Conservation (phyloP, 805 yeast genomes). For the Wickerhamomyces pijperi region DNA sequence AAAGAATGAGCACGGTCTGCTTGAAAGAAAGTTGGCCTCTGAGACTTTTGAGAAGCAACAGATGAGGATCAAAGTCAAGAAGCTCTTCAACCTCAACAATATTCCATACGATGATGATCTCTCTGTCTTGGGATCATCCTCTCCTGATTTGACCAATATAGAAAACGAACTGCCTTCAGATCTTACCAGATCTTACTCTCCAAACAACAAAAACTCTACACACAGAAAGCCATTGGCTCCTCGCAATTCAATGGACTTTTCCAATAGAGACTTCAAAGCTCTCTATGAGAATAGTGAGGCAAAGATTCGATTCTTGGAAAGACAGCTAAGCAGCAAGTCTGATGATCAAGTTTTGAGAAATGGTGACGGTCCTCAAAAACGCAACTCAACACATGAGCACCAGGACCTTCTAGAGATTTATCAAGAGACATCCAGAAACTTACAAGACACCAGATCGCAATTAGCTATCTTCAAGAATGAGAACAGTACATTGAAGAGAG, state of each 20-base stretch:
- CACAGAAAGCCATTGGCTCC: slow-evolving; percentile 26
- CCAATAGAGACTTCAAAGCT: slow-evolving; percentile 15
- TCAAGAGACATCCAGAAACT: slow-evolving; percentile 36
- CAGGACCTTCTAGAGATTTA: slow-evolving; percentile 38
- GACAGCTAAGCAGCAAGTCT: slow-evolving; percentile 18
- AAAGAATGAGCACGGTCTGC: slow-evolving; percentile 43
- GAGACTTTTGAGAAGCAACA: slow-evolving; percentile 49
- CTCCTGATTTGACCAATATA: slow-evolving; percentile 1
- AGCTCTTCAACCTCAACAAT: slow-evolving; percentile 15
- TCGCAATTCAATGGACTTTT: slow-evolving; percentile 11
- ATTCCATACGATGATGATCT: slow-evolving; percentile 16
- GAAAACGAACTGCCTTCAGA: slow-evolving; percentile 14
- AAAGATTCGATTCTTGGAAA: slow-evolving; percentile 29
- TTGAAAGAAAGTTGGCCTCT: slow-evolving; percentile 57
- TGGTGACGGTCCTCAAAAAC: slow-evolving; percentile 6
- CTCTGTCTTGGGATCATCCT: slow-evolving; percentile 7
- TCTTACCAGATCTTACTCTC: too few species aligned
- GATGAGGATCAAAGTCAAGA: slow-evolving; percentile 30
- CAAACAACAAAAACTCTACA: slow-evolving; percentile 23
- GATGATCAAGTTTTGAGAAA: not conserved
- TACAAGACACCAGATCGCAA: slow-evolving; percentile 32
- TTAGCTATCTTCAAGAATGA: slow-evolving; percentile 29
- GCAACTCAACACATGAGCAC: too few species aligned
- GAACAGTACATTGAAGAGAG: slow-evolving; percentile 28
- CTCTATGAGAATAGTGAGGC: slow-evolving; percentile 36